These are phyloP conservation scores for Leccinum pachyderme DNA, from an alignment of 1,284 basidiomycete genomes.

Conservation along the genomic window DNA sequence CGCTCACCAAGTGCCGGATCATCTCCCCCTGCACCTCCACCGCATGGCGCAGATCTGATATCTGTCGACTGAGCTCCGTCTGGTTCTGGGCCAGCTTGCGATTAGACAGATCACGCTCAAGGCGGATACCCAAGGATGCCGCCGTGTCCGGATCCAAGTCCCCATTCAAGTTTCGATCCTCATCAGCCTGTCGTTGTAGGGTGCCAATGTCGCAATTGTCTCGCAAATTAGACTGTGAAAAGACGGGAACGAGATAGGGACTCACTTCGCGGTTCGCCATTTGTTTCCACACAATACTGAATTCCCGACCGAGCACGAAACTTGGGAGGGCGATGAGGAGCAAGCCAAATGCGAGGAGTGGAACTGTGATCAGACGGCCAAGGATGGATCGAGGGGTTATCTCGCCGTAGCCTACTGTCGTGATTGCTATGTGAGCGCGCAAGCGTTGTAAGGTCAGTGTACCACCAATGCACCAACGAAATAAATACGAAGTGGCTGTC, in stretches of 20 bases:
- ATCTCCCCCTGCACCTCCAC: slow-evolving; percentile 57
- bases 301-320: slow-evolving; percentile 87
- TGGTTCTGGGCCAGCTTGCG: slow-evolving; percentile 61
- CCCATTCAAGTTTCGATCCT: background rate
- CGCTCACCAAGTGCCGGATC: slow-evolving; percentile 32
- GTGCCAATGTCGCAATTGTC: background rate
- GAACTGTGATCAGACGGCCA: slow-evolving; percentile 79
- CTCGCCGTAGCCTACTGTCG: slow-evolving; percentile 85
- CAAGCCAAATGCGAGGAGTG: slow-evolving; percentile 81
- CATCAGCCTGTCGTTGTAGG: slow-evolving; percentile 4
- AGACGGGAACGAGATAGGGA: background rate
- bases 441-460: background rate
- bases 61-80: slow-evolving; percentile 59
- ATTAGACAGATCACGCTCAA: slow-evolving; percentile 45
- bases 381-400: slow-evolving; percentile 82
- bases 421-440: slow-evolving; percentile 55
- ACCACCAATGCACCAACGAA: background rate
- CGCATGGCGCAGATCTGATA: slow-evolving; percentile 49
- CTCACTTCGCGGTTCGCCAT: slow-evolving; percentile 57
- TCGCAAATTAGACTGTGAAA: background rate
- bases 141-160: slow-evolving; percentile 2
- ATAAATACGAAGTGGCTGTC: background rate
- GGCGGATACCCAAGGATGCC: slow-evolving; percentile 13
- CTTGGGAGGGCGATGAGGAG: slow-evolving; percentile 84
- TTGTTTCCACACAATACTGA: slow-evolving; percentile 82